phyloP scores from a whole-genome alignment of 129 eudicot genomes.

The Saposhnikovia divaricata region DNA sequence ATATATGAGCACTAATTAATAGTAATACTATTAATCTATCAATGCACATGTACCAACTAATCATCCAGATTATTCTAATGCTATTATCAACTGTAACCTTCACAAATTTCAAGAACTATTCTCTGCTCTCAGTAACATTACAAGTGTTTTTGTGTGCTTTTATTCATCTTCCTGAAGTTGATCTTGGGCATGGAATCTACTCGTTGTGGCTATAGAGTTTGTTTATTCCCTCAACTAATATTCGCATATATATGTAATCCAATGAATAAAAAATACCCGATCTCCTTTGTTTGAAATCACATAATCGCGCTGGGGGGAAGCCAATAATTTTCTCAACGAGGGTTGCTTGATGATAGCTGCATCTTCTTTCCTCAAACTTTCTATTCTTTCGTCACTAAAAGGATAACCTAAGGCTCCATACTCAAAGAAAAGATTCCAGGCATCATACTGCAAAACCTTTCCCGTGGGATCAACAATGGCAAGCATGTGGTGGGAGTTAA shows the following conservation, averaged over 20 bases:
- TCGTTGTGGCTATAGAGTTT: too few relatives aligned
- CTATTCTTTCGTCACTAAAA: background rate
- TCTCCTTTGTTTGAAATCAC: background rate
- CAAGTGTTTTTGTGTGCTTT: too few relatives aligned
- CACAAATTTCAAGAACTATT: too few relatives aligned
- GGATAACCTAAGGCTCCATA: background rate
- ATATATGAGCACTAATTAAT: too few relatives aligned
- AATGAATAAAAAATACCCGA: background rate
- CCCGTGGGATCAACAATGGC: background rate
- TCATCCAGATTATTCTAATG: too few relatives aligned
- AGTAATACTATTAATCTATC: too few relatives aligned
- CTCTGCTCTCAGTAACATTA: too few relatives aligned
- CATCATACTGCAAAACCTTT: background rate
- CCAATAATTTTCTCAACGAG: background rate
- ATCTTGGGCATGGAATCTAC: too few relatives aligned
- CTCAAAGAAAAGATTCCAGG: background rate
- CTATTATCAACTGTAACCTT: too few relatives aligned
- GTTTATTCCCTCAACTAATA: background rate
- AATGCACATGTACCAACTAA: too few relatives aligned
- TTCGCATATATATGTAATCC: background rate
- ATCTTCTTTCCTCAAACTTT: background rate
- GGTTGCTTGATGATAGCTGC: background rate
- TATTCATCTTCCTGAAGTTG: too few relatives aligned
- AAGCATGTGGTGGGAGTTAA: background rate
- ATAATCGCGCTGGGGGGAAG: background rate